A percentile compares a stretch with the other conserved stretches of the same genome.
Conservation (phyloP, 257 asterid species). For the Parsonsia alboflavescens region DNA sequence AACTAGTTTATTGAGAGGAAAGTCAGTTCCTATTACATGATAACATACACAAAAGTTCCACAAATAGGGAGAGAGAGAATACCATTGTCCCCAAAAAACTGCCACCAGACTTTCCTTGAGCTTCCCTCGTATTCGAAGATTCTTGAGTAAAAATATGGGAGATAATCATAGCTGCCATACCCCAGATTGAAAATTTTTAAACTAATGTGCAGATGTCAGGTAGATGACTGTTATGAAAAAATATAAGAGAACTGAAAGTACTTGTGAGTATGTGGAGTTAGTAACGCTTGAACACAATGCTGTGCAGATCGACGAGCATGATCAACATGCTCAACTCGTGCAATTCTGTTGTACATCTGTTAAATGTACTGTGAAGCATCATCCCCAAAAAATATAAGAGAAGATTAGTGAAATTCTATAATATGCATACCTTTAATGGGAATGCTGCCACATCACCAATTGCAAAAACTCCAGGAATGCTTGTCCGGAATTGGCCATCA, state of each 20-base stretch:
- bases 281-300: conserved; percentile 70
- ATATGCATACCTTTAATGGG: conserved; percentile 68
- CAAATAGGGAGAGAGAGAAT: conserved; percentile 6
- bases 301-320: conserved; percentile 96
- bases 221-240: conserved; percentile 8
- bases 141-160: conserved; percentile 91
- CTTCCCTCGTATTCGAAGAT: conserved; percentile 94
- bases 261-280: conserved; percentile 77
- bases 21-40: conserved; percentile 16
- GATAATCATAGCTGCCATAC: conserved; percentile 72
- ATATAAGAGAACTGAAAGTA: conserved; percentile 26
- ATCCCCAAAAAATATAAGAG: conserved; percentile 2
- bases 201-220: conserved; percentile 1
- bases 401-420: conserved; percentile 6
- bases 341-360: conserved; percentile 75
- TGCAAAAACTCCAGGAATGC: conserved; percentile 82
- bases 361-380: conserved; percentile 19
- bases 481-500: conserved; percentile 84
- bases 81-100: conserved; percentile 94
- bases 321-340: conserved; percentile 96
- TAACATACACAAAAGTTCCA: not conserved
- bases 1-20: conserved; percentile 38
- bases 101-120: conserved; percentile 98
- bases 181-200: conserved; percentile 1
- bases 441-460: conserved; percentile 96